Conservation (phyloP, 768 basidiomycete species). For the Pulveroboletus sp. region DNA sequence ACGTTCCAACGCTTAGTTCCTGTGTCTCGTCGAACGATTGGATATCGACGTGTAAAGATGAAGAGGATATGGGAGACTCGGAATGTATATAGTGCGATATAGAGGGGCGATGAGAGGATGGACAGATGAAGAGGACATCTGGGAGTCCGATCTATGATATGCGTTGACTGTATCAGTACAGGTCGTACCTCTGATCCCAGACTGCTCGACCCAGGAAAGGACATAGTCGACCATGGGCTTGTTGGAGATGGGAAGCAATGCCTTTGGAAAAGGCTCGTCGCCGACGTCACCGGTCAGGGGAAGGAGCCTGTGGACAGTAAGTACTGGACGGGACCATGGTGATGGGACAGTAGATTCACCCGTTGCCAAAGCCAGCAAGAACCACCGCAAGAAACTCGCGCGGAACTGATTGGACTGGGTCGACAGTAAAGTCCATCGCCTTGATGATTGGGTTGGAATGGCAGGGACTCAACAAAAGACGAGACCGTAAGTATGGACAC, state of each 20-base stretch:
- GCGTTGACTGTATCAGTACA: not conserved
- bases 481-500: not conserved
- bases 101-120: constrained; percentile 63
- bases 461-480: not conserved
- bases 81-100: constrained; percentile 86
- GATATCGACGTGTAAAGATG: constrained; percentile 67
- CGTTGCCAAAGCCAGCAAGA: constrained; percentile 88
- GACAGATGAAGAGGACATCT: constrained; percentile 89
- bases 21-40: constrained; percentile 76
- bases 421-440: constrained; percentile 62
- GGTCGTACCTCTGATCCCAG: constrained; percentile 71
- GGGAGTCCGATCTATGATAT: constrained; percentile 7
- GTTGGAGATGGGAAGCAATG: constrained; percentile 83
- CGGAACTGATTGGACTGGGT: constrained; percentile 46
- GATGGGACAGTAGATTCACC: constrained; percentile 43
- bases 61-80: constrained; percentile 54
- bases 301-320: constrained; percentile 47
- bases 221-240: constrained; percentile 82
- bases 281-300: constrained; percentile 76
- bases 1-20: constrained; percentile 64
- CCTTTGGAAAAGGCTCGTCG: constrained; percentile 80
- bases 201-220: constrained; percentile 81
- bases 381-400: constrained; percentile 86
- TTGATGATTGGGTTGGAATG: not conserved
- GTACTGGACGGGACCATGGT: not conserved